Percentiles rank a stretch among this genome's conserved stretches.
Conservation (phyloP, 2,329 filamentous ascomycete genomes). For the Monosporascus sp. region DNA sequence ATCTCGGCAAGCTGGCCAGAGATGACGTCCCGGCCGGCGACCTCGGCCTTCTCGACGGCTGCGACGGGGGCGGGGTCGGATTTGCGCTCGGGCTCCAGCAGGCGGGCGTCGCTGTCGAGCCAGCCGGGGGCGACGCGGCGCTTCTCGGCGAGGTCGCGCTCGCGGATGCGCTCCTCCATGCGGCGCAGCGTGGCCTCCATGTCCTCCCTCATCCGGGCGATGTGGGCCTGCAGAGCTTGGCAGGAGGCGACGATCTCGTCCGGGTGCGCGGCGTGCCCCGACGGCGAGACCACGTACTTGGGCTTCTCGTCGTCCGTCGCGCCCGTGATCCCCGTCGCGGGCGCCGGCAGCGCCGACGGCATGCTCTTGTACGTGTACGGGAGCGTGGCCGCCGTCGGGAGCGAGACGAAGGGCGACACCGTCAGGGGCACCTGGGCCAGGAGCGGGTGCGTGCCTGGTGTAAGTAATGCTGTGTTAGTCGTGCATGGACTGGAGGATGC, state of each 20-base stretch:
- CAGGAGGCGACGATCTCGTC: conserved; percentile 82
- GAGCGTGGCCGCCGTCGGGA: conserved; percentile 84
- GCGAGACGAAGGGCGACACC: conserved; percentile 87
- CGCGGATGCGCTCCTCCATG: conserved; percentile 63
- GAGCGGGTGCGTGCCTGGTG: conserved; percentile 75
- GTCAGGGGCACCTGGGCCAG: conserved; percentile 90
- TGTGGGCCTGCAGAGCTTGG: conserved; percentile 69
- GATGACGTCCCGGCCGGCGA: conserved; percentile 49
- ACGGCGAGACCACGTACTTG: conserved; percentile 71
- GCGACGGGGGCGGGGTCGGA: conserved; percentile 31
- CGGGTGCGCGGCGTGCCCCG: conserved; percentile 80
- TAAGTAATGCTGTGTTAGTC: conserved; percentile 9
- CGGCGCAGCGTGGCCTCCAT: conserved; percentile 62
- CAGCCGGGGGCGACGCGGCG: conserved; percentile 74
- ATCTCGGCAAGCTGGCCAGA: conserved; percentile 23
- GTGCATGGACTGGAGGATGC: conserved; percentile 2
- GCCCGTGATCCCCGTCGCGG: conserved; percentile 50
- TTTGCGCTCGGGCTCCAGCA: conserved; percentile 63
- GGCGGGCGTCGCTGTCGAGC: conserved; percentile 67
- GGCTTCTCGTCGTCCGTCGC: conserved; percentile 43
- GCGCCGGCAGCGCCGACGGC: conserved; percentile 78
- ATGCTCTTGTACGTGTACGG: conserved; percentile 94
- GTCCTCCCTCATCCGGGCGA: conserved; percentile 63
- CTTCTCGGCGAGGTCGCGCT: conserved; percentile 72
- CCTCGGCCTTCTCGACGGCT: conserved; percentile 18